These are phyloP conservation scores for Rhodotorula babjevae DNA, from an alignment of 768 basidiomycete genomes.

Conservation along the genomic window DNA sequence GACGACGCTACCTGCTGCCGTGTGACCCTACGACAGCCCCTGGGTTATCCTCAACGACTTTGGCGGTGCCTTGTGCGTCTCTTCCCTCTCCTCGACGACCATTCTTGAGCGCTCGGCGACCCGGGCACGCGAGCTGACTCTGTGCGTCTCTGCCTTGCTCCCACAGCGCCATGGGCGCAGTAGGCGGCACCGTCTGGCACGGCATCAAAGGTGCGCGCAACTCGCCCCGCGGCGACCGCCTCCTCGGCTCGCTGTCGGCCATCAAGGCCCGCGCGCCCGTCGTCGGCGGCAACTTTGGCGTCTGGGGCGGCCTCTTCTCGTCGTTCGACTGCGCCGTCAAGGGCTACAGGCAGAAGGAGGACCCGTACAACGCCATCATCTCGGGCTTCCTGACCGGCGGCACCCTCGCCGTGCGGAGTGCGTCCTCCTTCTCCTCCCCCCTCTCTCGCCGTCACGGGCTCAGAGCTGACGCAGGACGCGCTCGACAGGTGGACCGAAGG, in stretches of 20 bases:
- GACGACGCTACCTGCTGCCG: background rate
- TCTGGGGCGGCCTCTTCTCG: slow-evolving; percentile 86
- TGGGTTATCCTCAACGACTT: slow-evolving; percentile 99
- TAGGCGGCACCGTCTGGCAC: slow-evolving; percentile 98
- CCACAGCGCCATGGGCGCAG: slow-evolving; percentile 76
- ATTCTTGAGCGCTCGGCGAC: background rate
- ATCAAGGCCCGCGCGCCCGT: slow-evolving; percentile 98
- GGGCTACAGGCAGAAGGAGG: slow-evolving; percentile 45
- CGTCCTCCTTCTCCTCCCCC: slow-evolving; percentile 48
- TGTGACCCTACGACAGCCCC: slow-evolving; percentile 57
- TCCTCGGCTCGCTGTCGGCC: slow-evolving; percentile 86
- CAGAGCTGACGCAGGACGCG: too few species aligned
- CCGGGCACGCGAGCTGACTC: background rate
- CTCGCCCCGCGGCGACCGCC: slow-evolving; percentile 92
- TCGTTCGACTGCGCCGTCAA: slow-evolving; percentile 98
- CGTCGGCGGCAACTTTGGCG: slow-evolving; percentile 74
- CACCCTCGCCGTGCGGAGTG: slow-evolving; percentile 86
- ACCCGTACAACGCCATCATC: slow-evolving; percentile 92
- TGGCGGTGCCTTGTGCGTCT: slow-evolving; percentile 62
- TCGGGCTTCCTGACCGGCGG: slow-evolving; percentile 99
- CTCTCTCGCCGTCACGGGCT: slow-evolving; percentile 2
- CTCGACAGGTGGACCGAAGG: slow-evolving; percentile 75
- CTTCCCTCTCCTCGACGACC: background rate
- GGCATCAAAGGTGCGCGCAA: slow-evolving; percentile 96
- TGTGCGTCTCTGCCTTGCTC: background rate